Conservation (phyloP, 2,329 filamentous ascomycete genomes). For the Stagonosporopsis cucurbitacearum region DNA sequence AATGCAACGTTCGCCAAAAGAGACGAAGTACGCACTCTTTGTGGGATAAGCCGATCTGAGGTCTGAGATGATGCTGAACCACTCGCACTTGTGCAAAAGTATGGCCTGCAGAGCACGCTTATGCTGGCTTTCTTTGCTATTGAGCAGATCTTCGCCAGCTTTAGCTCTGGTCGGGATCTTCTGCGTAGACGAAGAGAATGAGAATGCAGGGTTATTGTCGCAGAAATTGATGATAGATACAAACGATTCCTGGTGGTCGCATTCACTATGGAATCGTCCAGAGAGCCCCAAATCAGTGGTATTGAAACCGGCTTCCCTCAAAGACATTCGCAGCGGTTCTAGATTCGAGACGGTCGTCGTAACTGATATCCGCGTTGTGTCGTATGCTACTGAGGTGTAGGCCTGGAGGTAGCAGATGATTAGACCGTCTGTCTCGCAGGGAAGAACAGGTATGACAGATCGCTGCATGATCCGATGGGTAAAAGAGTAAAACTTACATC, state of each 20-base stretch:
- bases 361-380: neutral
- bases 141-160: too few relatives aligned
- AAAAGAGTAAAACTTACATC: too few relatives aligned
- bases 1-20: conserved; percentile 8
- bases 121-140: neutral
- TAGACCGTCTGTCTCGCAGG: neutral
- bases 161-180: too few relatives aligned
- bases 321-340: neutral
- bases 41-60: neutral
- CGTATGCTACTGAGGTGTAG: conserved; percentile 3
- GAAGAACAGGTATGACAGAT: too few relatives aligned
- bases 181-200: too few relatives aligned
- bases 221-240: neutral
- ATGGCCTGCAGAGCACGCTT: neutral
- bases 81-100: conserved; percentile 2
- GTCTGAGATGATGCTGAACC: neutral
- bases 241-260: neutral
- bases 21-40: neutral
- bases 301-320: neutral
- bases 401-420: neutral
- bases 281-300: conserved; percentile 1
- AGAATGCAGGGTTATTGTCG: too few relatives aligned
- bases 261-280: conserved; percentile 4
- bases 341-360: neutral
- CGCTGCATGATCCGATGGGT: too few relatives aligned